A percentile compares a stretch with the other conserved stretches of the same genome.
Conservation (phyloP, 192 early-diverging fungal species). For the Backusella liffmaniae region DNA sequence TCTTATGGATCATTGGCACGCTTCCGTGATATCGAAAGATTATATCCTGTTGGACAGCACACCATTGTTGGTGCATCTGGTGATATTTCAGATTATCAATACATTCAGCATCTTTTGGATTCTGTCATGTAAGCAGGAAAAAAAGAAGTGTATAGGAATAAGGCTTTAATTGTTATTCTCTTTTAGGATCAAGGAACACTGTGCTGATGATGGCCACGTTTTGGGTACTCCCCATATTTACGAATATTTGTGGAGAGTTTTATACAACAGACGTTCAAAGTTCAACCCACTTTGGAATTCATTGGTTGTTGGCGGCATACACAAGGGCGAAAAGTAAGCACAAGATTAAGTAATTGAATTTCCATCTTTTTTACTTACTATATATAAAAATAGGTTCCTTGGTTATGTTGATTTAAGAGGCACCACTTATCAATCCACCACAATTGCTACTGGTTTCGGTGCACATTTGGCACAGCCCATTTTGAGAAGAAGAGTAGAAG, state of each 20-base stretch:
- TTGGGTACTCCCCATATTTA: slow-evolving; percentile 86
- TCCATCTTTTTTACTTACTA: too few species aligned
- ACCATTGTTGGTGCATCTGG: slow-evolving; percentile 92
- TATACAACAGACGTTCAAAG: slow-evolving; percentile 89
- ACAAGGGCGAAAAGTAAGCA: slow-evolving; percentile 68
- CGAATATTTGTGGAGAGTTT: slow-evolving; percentile 85
- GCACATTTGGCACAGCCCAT: slow-evolving; percentile 88
- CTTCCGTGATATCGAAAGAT: slow-evolving; percentile 86
- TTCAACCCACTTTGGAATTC: slow-evolving; percentile 96
- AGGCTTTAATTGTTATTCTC: slow-evolving; percentile 7
- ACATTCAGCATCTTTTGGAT: slow-evolving; percentile 83
- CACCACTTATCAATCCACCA: slow-evolving; percentile 87
- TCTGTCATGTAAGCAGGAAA: slow-evolving; percentile 58
- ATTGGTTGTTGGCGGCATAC: slow-evolving; percentile 84
- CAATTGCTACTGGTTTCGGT: slow-evolving; percentile 95
- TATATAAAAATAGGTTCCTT: slow-evolving; percentile 54
- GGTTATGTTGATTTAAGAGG: slow-evolving; percentile 93
- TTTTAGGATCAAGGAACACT: slow-evolving; percentile 80
- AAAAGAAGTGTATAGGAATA: background rate
- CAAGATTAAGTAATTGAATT: background rate
- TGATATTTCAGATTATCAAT: slow-evolving; percentile 94
- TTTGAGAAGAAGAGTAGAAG: slow-evolving; percentile 88
- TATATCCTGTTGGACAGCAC: slow-evolving; percentile 74
- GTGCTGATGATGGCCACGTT: slow-evolving; percentile 86
- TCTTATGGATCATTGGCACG: slow-evolving; percentile 93